Percentiles rank a stretch among this genome's conserved stretches.
Conservation (phyloP, 1,139 yeast species). For the Lizanozyma gosingica region DNA sequence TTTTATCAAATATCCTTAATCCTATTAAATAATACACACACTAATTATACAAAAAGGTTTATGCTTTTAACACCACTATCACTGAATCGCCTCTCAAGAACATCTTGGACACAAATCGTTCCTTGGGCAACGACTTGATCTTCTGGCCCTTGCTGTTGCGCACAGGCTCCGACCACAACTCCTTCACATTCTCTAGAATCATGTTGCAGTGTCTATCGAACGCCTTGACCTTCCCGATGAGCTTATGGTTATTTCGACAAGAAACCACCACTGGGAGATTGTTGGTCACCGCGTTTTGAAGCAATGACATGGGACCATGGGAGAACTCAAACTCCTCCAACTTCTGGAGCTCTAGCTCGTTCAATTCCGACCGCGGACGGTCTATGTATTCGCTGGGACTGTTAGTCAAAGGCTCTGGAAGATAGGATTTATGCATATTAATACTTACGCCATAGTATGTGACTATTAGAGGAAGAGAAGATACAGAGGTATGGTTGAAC, state of each 20-base stretch:
- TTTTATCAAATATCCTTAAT: no score
- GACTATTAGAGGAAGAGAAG: no score
- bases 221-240: conserved; percentile 84
- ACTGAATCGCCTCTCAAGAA: conserved; percentile 95
- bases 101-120: conserved; percentile 81
- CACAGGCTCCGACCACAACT: conserved; percentile 75
- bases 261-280: conserved; percentile 78
- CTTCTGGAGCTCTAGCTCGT: conserved; percentile 69
- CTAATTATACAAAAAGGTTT: not conserved
- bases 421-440: no score
- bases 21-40: not conserved
- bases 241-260: conserved; percentile 85
- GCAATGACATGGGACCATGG: conserved; percentile 85
- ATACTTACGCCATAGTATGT: not conserved
- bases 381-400: conserved; percentile 49
- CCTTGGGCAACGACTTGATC: conserved; percentile 63
- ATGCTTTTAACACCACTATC: conserved; percentile 61
- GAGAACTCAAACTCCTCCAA: conserved; percentile 86
- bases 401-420: not conserved
- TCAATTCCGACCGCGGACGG: conserved; percentile 70
- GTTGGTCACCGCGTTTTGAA: conserved; percentile 70
- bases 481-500: no score
- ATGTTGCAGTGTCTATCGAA: conserved; percentile 94
- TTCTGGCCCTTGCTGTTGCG: conserved; percentile 60
- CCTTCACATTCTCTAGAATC: conserved; percentile 88